Percentiles rank a stretch among this genome's conserved stretches.
Conservation (phyloP, 306 rosid genomes). For the Abrus precatorius region DNA sequence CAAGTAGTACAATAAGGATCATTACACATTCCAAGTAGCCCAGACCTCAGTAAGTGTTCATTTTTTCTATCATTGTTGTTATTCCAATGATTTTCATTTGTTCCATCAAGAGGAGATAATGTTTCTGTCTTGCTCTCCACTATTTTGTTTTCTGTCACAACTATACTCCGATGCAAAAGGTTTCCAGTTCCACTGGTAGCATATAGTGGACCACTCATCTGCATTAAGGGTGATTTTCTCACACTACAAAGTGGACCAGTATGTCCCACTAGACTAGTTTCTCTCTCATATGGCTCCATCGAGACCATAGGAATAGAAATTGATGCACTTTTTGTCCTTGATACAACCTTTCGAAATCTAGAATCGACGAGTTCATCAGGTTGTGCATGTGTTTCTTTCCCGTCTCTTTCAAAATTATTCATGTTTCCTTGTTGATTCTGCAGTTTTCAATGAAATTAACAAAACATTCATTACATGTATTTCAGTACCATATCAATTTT, state of each 20-base stretch:
- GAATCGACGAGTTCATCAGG: slow-evolving; percentile 47
- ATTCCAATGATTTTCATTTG: slow-evolving; percentile 52
- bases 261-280: slow-evolving; percentile 59
- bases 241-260: slow-evolving; percentile 65
- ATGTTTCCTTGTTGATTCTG: slow-evolving; percentile 56
- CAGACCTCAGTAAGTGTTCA: slow-evolving; percentile 79
- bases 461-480: slow-evolving; percentile 6
- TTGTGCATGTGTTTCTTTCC: slow-evolving; percentile 48
- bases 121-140: slow-evolving; percentile 51
- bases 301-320: slow-evolving; percentile 60
- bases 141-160: slow-evolving; percentile 47
- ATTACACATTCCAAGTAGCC: slow-evolving; percentile 84
- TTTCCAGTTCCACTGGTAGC: slow-evolving; percentile 52
- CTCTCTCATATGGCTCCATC: slow-evolving; percentile 54
- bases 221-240: slow-evolving; percentile 56
- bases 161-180: slow-evolving; percentile 36
- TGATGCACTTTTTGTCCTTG: slow-evolving; percentile 63
- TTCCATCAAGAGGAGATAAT: slow-evolving; percentile 44
- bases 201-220: slow-evolving; percentile 62
- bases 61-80: slow-evolving; percentile 53
- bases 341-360: slow-evolving; percentile 44
- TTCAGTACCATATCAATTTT: slow-evolving; percentile 22
- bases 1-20: slow-evolving; percentile 93
- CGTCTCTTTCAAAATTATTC: slow-evolving; percentile 65
- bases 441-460: slow-evolving; percentile 1